Conservation (phyloP, 2,329 filamentous ascomycete species). For the Colletotrichum simmondsii region DNA sequence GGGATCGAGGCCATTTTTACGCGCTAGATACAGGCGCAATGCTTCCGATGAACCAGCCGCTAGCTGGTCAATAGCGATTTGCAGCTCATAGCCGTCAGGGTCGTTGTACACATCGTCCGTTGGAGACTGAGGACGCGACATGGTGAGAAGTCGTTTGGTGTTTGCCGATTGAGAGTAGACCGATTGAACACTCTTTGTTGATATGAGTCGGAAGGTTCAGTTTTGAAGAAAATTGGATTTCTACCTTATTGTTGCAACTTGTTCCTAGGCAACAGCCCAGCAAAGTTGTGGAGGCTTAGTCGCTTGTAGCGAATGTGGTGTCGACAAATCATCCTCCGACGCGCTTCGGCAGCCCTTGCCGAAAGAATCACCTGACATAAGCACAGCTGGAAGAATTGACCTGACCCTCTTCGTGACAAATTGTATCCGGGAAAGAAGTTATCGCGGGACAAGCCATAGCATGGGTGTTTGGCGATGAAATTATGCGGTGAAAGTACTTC, state of each 20-base stretch:
- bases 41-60: constrained; percentile 14
- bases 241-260: not conserved
- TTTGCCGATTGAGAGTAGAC: not conserved
- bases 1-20: not conserved
- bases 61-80: constrained; percentile 20
- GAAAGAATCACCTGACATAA: not conserved
- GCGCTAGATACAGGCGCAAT: constrained; percentile 4
- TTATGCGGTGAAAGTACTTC: not conserved
- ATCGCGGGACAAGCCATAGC: not conserved
- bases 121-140: not conserved
- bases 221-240: not conserved
- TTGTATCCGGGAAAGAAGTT: not conserved
- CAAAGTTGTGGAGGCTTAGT: not conserved
- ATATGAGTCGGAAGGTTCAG: no score
- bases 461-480: not conserved
- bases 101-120: not conserved
- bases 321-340: not conserved
- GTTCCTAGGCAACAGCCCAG: not conserved
- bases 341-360: not conserved
- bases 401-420: not conserved
- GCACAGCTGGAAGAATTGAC: not conserved
- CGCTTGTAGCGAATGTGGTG: not conserved
- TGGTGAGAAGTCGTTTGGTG: not conserved
- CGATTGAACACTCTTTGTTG: not conserved
- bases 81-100: constrained; percentile 11